Evolutionary conservation across 1,284 basidiomycete species (phyloP), one percentile per base, ranked within the genome.

Genomic region (Athelia sp.): DNA sequence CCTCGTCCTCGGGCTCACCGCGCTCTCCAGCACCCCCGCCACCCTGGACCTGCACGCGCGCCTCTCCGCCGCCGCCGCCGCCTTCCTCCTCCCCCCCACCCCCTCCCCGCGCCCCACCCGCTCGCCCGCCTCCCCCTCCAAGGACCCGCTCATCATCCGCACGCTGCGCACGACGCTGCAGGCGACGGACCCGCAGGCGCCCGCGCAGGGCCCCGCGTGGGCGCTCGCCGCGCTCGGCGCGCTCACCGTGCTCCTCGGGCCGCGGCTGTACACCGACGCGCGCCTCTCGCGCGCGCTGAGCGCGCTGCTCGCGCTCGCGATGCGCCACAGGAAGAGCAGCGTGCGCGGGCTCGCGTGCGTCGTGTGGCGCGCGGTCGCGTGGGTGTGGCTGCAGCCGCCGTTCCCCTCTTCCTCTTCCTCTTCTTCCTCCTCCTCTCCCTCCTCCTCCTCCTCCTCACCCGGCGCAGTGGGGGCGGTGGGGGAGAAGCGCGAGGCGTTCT

Each of bases 181-280:
- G 14, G 71, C 73, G 0, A 62, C 67, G 2, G 79, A 84, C 8
- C 79, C 81, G 6, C 61, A 65, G 13, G 75, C 83, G 52, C 74
- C 76, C 14, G 83, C 84, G 1, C 81, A 86, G 58, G 84, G 86
- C 0, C 87, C 87, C 11, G 81, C 84, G 1, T 90, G 87, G 87
- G 82, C 75, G 3, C 68, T 85, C 43, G 77, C 75, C 52, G 82
- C 87, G 21, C 65, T 88, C 0, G 78, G 82, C 0, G 74, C 74
- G 54, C 67, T 88, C 45, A 69, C 85, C 40, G 76, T 84, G 26
- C 68, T 90, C 15, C 71, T 86, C 2, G 79, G 83, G 1, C 73
- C 82, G 2, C 67, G 67, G 0, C 63, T 84, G 11, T 78, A 70
- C 55, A 68, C 69, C 17, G 71, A 80, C 43, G 49, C 58, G 11